These are phyloP conservation scores for Poa pratensis DNA, from an alignment of 176 grass and related monocot species.

Conservation along the genomic window DNA sequence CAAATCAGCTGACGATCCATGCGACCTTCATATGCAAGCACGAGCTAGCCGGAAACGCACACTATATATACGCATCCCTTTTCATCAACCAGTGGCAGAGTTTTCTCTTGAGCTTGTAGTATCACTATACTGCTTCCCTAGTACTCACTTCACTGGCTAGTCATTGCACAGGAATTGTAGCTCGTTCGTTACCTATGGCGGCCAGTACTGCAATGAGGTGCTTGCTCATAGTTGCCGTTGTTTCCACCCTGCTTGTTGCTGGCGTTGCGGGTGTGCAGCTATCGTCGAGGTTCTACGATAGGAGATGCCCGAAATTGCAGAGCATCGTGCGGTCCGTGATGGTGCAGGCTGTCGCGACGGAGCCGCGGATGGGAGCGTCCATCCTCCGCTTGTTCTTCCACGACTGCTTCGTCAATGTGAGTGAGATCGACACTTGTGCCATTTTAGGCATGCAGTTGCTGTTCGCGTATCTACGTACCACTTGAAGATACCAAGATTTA, in stretches of 20 bases:
- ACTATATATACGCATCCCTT: constrained; percentile 34
- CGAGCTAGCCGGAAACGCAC: neutral
- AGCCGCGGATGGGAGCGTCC: constrained; percentile 74
- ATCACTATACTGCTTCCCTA: neutral
- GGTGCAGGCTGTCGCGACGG: constrained; percentile 46
- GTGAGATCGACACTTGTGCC: neutral
- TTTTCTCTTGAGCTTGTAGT: constrained; percentile 12
- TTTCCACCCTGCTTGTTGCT: neutral
- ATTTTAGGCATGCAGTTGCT: neutral
- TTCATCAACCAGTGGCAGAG: neutral
- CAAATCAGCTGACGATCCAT: neutral
- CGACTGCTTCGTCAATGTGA: constrained; percentile 91
- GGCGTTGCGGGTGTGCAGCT: constrained; percentile 32
- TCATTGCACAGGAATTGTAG: neutral
- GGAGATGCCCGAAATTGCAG: constrained; percentile 54
- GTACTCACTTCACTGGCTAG: too few species aligned
- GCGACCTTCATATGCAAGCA: constrained; percentile 17
- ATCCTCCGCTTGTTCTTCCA: constrained; percentile 88
- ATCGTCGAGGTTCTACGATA: constrained; percentile 56
- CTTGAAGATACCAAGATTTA: neutral
- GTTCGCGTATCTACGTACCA: too few species aligned
- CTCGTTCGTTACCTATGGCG: constrained; percentile 13
- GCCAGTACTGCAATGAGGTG: neutral
- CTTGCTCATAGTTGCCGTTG: neutral
- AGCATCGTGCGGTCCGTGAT: constrained; percentile 53